phyloP scores from a whole-genome alignment of 2,329 filamentous ascomycete genomes.

The Salinomyces thailandicus region DNA sequence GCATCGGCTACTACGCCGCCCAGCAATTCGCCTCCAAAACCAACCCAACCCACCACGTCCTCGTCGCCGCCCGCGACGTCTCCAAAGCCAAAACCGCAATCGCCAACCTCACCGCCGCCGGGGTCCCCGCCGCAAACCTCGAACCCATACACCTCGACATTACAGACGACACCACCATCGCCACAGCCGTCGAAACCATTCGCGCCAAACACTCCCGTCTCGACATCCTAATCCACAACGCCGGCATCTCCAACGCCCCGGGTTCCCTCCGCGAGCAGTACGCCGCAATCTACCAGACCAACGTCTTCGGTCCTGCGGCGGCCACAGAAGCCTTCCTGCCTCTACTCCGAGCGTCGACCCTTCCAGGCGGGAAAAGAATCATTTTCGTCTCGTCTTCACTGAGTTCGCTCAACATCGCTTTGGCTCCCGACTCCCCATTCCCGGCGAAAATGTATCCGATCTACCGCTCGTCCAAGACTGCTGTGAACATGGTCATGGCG shows the following conservation, averaged over 20 bases:
- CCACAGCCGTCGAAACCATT: no score
- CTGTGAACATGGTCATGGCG: conserved; percentile 4
- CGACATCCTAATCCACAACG: conserved; percentile 27
- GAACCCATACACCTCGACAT: conserved; percentile 34
- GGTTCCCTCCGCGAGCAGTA: conserved; percentile 12
- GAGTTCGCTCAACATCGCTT: conserved; percentile 4
- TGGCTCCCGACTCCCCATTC: not conserved
- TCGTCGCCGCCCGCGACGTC: conserved; percentile 30
- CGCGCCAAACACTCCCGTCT: no score
- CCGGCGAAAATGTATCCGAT: not conserved
- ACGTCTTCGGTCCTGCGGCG: conserved; percentile 1
- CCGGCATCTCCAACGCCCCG: conserved; percentile 17
- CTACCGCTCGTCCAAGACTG: conserved; percentile 1
- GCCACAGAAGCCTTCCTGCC: conserved; percentile 1
- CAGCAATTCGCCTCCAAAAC: conserved; percentile 30
- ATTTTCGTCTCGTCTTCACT: conserved; percentile 5
- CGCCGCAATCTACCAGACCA: conserved; percentile 13
- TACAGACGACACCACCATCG: no score
- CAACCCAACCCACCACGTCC: conserved; percentile 32
- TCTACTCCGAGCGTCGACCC: not conserved
- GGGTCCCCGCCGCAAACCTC: conserved; percentile 20
- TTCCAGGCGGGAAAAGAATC: conserved; percentile 10
- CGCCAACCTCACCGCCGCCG: conserved; percentile 10
- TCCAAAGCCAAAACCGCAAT: conserved; percentile 29
- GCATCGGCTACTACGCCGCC: conserved; percentile 36